Evolutionary conservation across 768 basidiomycete genomes (phyloP).

Genomic region (Auriscalpium microsporum): DNA sequence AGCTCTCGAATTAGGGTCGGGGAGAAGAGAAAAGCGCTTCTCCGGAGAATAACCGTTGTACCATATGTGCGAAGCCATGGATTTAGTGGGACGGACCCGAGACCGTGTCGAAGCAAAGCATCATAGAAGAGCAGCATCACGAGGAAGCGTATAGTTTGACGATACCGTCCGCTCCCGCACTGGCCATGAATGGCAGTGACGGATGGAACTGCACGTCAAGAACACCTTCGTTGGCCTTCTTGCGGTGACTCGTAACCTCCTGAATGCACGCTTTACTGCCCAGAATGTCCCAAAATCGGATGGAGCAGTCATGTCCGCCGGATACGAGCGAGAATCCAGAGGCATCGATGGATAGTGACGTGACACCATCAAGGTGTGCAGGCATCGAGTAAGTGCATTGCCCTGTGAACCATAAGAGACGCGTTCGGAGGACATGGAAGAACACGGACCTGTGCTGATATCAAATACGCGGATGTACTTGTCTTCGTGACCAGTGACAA

Average conservation of each 20-base stretch:
- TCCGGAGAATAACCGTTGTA: neutral
- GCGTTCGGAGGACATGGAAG: no score
- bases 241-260: slow-evolving; percentile 82
- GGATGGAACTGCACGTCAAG: slow-evolving; percentile 82
- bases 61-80: neutral
- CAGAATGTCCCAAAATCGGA: slow-evolving; percentile 91
- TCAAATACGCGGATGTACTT: slow-evolving; percentile 89
- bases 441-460: slow-evolving; percentile 57
- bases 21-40: neutral
- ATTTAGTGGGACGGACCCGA: neutral
- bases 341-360: slow-evolving; percentile 82
- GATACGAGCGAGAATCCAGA: slow-evolving; percentile 84
- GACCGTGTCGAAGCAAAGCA: no score
- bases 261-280: slow-evolving; percentile 76
- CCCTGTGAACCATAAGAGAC: slow-evolving; percentile 31
- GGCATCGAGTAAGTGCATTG: slow-evolving; percentile 86
- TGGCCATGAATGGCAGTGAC: slow-evolving; percentile 78
- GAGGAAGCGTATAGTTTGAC: slow-evolving; percentile 87
- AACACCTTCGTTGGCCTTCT: slow-evolving; percentile 87
- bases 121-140: slow-evolving; percentile 27
- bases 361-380: slow-evolving; percentile 88
- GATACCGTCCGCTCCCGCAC: slow-evolving; percentile 92
- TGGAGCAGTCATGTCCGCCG: slow-evolving; percentile 87
- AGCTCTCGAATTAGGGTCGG: neutral
- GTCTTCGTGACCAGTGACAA: slow-evolving; percentile 91